A percentile compares a stretch with the other conserved stretches of the same genome.
These are phyloP conservation scores for Penicillium sp. DNA, from an alignment of 2,329 filamentous ascomycete genomes.

Conservation along the genomic window DNA sequence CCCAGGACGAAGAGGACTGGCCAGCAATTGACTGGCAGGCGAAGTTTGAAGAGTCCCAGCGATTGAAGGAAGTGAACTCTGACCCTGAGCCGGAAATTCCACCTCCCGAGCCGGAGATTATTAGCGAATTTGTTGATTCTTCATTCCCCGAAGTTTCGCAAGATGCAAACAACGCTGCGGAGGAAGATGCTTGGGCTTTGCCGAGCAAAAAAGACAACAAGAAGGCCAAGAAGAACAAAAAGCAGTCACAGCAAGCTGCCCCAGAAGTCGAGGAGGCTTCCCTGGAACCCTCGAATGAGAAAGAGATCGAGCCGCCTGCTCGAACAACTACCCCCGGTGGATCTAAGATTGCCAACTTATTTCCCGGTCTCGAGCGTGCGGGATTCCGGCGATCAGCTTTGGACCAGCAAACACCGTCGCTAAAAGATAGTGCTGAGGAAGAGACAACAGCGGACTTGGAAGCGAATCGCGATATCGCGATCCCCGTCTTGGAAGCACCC, in stretches of 20 bases:
- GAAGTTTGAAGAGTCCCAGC: slow-evolving; percentile 25
- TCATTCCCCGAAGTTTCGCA: slow-evolving; percentile 28
- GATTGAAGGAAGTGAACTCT: slow-evolving; percentile 23
- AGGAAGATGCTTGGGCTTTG: slow-evolving; percentile 15
- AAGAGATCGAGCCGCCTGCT: slow-evolving; percentile 25
- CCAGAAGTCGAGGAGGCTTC: slow-evolving; percentile 3
- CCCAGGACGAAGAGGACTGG: slow-evolving; percentile 36
- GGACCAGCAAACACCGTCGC: slow-evolving; percentile 23
- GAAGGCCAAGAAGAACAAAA: slow-evolving; percentile 33
- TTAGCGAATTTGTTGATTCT: slow-evolving; percentile 32
- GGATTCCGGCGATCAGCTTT: slow-evolving; percentile 30
- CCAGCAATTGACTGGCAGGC: slow-evolving; percentile 41
- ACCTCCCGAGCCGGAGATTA: slow-evolving; percentile 23
- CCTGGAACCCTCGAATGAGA: slow-evolving; percentile 14
- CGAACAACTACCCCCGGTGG: slow-evolving; percentile 24
- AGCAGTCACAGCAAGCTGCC: slow-evolving; percentile 25
- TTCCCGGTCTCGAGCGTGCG: slow-evolving; percentile 38
- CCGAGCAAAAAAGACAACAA: slow-evolving; percentile 30
- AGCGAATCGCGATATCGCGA: slow-evolving; percentile 47
- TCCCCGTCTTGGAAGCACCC: slow-evolving; percentile 48
- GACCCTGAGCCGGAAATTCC: slow-evolving; percentile 22
- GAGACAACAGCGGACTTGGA: slow-evolving; percentile 32
- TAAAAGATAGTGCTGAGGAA: slow-evolving; percentile 45
- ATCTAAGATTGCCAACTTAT: slow-evolving; percentile 35
- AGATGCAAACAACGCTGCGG: slow-evolving; percentile 8